phyloP scores from a whole-genome alignment of 352 stramenopile species.

The Globisporangium rhizosaccharum region DNA sequence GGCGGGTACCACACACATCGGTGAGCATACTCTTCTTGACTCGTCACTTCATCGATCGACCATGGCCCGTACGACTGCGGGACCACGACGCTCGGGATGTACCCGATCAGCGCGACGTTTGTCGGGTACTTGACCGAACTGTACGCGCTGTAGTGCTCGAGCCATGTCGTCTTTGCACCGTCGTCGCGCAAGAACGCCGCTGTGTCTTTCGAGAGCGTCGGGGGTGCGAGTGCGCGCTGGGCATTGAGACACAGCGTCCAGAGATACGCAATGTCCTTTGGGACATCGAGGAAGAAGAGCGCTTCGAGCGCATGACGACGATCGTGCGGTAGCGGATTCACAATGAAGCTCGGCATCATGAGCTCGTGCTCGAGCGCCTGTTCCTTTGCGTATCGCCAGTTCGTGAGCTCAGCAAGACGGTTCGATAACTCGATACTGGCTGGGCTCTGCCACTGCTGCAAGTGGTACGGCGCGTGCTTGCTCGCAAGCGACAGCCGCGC shows the following conservation, averaged over 20 bases:
- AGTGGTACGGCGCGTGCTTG: background rate
- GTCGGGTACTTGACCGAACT: background rate
- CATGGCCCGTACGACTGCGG: slow-evolving; percentile 1
- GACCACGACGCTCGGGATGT: too few species aligned
- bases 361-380: slow-evolving; percentile 6
- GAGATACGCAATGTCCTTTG: slow-evolving; percentile 31
- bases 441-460: background rate
- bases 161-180: slow-evolving; percentile 15
- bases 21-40: slow-evolving; percentile 10
- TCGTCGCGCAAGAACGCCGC: background rate
- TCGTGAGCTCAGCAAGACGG: background rate
- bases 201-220: background rate
- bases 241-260: slow-evolving; percentile 28
- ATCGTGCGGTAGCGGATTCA: slow-evolving; percentile 24
- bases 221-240: slow-evolving; percentile 26
- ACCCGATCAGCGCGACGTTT: too few species aligned
- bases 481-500: background rate
- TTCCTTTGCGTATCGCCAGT: slow-evolving; percentile 2
- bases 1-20: slow-evolving; percentile 40
- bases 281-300: slow-evolving; percentile 41
- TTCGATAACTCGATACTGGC: background rate
- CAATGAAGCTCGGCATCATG: slow-evolving; percentile 24
- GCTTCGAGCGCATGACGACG: slow-evolving; percentile 22
- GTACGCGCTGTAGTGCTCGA: slow-evolving; percentile 16
- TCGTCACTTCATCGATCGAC: slow-evolving; percentile 19